These are phyloP conservation scores for Podaxis carcinomalis DNA, from an alignment of 768 basidiomycete genomes.

Conservation along the genomic window DNA sequence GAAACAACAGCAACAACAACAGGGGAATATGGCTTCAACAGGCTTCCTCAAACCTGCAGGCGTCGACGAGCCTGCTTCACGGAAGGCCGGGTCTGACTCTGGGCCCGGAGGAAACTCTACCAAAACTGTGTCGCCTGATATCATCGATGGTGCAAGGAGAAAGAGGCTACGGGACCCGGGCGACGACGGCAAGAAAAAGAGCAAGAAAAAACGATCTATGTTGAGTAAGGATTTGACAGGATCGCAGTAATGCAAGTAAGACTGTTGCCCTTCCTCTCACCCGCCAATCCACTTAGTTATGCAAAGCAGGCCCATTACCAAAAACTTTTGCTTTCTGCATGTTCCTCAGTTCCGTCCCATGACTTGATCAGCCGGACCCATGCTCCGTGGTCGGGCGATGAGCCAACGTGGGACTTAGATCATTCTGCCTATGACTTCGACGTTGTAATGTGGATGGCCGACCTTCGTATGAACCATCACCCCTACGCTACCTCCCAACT, in stretches of 20 bases:
- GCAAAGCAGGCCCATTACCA: neutral
- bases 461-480: too few relatives aligned
- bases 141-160: constrained; percentile 24
- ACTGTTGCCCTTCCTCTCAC: neutral
- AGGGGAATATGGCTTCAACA: constrained; percentile 10
- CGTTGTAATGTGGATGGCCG: too few relatives aligned
- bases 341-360: too few relatives aligned
- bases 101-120: neutral
- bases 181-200: constrained; percentile 25
- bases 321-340: too few relatives aligned
- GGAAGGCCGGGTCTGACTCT: constrained; percentile 6
- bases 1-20: constrained; percentile 8
- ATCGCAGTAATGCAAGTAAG: neutral
- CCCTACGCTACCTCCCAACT: too few relatives aligned
- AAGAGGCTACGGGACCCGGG: constrained; percentile 24
- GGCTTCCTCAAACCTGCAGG: constrained; percentile 54
- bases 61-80: constrained; percentile 41
- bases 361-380: too few relatives aligned
- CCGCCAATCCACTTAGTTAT: neutral
- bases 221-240: constrained; percentile 18
- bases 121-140: constrained; percentile 7
- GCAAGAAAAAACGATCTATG: constrained; percentile 25
- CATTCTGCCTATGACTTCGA: too few relatives aligned
- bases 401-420: too few relatives aligned
- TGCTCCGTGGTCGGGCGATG: too few relatives aligned